Conservation (phyloP, 1,139 yeast genomes). For the Scheffersomyces illinoinensis region DNA sequence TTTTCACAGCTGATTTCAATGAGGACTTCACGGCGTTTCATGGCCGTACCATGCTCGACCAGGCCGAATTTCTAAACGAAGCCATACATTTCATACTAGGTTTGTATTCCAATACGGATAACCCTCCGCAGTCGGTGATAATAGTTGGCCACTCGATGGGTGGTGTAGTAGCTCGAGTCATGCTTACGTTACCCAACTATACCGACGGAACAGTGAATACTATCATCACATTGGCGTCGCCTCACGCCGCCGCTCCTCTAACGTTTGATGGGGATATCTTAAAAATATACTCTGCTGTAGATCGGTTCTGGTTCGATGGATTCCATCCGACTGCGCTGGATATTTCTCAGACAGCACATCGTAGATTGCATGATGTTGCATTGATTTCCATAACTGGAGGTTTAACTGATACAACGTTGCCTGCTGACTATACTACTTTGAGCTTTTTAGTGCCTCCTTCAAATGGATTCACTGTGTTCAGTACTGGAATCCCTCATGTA, state of each 20-base stretch:
- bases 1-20: slow-evolving; percentile 89
- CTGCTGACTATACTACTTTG: slow-evolving; percentile 89
- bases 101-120: slow-evolving; percentile 46
- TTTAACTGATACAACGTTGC: slow-evolving; percentile 72
- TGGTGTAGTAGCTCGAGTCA: slow-evolving; percentile 83
- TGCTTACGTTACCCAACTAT: slow-evolving; percentile 80
- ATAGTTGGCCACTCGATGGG: slow-evolving; percentile 96
- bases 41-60: slow-evolving; percentile 90
- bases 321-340: slow-evolving; percentile 24
- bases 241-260: slow-evolving; percentile 93
- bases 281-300: slow-evolving; percentile 70
- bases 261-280: slow-evolving; percentile 90
- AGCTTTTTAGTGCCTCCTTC: slow-evolving; percentile 67
- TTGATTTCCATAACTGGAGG: slow-evolving; percentile 92
- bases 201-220: slow-evolving; percentile 72
- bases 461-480: slow-evolving; percentile 81
- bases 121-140: slow-evolving; percentile 70
- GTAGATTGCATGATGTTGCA: slow-evolving; percentile 51
- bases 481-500: slow-evolving; percentile 85
- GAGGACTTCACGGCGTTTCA: slow-evolving; percentile 97
- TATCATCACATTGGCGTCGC: slow-evolving; percentile 84
- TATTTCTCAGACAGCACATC: slow-evolving; percentile 31
- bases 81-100: slow-evolving; percentile 76
- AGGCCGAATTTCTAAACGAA: slow-evolving; percentile 90
- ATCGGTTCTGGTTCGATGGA: slow-evolving; percentile 78